Base-by-base conservation (phyloP, 176 grass and related monocot genomes). In the Avena insularis region DNA sequence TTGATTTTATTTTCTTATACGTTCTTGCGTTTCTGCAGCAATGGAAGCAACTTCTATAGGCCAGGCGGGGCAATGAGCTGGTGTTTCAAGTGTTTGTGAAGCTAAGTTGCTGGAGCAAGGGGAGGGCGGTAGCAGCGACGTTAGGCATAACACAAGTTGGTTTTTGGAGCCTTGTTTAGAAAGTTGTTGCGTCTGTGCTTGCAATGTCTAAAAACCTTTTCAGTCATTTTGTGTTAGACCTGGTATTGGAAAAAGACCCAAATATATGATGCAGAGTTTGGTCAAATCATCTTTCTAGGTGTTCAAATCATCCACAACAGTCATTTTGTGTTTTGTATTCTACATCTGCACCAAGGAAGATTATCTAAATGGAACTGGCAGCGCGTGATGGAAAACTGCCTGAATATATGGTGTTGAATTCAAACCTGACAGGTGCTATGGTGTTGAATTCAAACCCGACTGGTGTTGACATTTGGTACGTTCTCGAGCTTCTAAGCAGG, bases 41-140 rank as follows among this genome's bases (percentile, higher is more conserved):
- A 75, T 49, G 46, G 46, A 51, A 49, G 71, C 71, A 74, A 2
- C n/a, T 74, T 74, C 71, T 15, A 49, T 0, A 1, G 45, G 71
- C 20, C n/a, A 74, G n/a, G 33, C 33, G 33, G 71, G 45, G 45
- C 43, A 49, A 20, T 74, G 71, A 74, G 43, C 45, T 27, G 43
- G 71, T 74, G 45, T 15, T 74, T 15, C 45, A 74, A 74, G 1
- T 74, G 71, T 50, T 74, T 74, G 71, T 23, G 1, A 73, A 74
- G 71, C 20, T 25, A 23, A 74, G 71, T 46, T 74, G n/a, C 43
- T 25, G 71, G 71, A 15, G 0, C 43, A 74, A 12, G 69, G 0
- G 38, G 5, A 48, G 12, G 71, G 40, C 21, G 5, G 11, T 8
- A 23, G 43, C 12, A 23, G 71, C 2, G 19, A 11, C 45, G 40